A percentile compares a stretch with the other conserved stretches of the same genome.
These are phyloP conservation scores for Dothidotthia symphoricarpi DNA, from an alignment of 2,329 filamentous ascomycete genomes.

Conservation along the genomic window DNA sequence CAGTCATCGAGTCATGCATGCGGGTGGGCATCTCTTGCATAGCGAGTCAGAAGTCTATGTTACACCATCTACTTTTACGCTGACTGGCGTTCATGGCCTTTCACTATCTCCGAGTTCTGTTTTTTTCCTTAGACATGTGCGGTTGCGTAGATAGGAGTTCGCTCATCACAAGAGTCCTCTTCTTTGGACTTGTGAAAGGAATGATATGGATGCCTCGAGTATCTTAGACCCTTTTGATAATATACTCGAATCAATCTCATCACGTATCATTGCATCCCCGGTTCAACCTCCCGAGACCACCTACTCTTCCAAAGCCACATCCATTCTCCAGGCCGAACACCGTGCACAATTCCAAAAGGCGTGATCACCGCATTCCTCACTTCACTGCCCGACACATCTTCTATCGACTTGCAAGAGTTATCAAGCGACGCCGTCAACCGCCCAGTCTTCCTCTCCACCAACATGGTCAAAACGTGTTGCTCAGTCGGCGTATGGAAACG, in stretches of 20 bases:
- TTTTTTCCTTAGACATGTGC: too few relatives aligned
- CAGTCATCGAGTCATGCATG: conserved; percentile 6
- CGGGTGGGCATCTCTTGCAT: conserved; percentile 19
- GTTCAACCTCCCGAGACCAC: conserved; percentile 1
- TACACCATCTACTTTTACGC: too few relatives aligned
- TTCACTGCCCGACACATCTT: background rate
- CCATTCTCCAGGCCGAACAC: conserved; percentile 10
- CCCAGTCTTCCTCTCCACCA: conserved; percentile 7
- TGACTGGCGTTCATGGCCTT: too few relatives aligned
- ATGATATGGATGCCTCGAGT: too few relatives aligned
- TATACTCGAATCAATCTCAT: too few relatives aligned
- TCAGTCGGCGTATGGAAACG: conserved; percentile 7
- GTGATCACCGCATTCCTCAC: conserved; percentile 7
- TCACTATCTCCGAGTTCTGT: too few relatives aligned
- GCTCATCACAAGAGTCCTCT: too few relatives aligned
- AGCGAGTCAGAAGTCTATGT: conserved; percentile 1
- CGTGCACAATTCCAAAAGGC: conserved; percentile 11
- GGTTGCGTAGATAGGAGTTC: too few relatives aligned
- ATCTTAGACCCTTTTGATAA: too few relatives aligned
- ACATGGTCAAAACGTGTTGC: conserved; percentile 5
- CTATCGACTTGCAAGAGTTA: background rate
- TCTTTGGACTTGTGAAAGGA: too few relatives aligned
- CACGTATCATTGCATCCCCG: too few relatives aligned
- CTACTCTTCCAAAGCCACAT: conserved; percentile 13
- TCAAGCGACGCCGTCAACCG: conserved; percentile 6